phyloP scores from a whole-genome alignment of 2,329 filamentous ascomycete species.

The Colletotrichum neosansevieriae region DNA sequence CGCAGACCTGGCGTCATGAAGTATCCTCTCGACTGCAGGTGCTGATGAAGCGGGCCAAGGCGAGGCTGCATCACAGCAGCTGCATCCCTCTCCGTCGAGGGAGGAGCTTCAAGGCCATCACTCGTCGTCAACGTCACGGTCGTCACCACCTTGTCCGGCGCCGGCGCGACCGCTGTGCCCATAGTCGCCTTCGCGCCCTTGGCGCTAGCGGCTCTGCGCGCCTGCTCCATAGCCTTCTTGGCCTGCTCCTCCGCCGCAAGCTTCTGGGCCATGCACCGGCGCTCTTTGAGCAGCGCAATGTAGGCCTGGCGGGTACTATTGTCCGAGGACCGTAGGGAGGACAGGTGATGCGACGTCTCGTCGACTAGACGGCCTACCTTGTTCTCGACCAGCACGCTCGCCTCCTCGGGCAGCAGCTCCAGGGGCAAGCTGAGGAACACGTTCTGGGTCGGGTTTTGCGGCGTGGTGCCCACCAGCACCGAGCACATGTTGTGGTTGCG shows the following conservation, averaged over 20 bases:
- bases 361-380: constrained; percentile 84
- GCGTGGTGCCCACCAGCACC: constrained; percentile 86
- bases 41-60: constrained; percentile 75
- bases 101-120: constrained; percentile 45
- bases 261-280: constrained; percentile 57
- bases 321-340: constrained; percentile 70
- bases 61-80: constrained; percentile 37
- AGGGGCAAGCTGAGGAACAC: constrained; percentile 90
- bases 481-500: constrained; percentile 86
- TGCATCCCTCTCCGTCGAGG: constrained; percentile 35
- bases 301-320: constrained; percentile 72
- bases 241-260: constrained; percentile 55
- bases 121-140: constrained; percentile 54
- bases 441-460: constrained; percentile 94
- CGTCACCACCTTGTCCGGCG: constrained; percentile 42
- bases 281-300: constrained; percentile 65
- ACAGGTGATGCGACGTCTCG: constrained; percentile 77
- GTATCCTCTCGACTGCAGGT: constrained; percentile 83
- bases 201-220: constrained; percentile 43
- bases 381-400: constrained; percentile 81
- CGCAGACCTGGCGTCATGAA: constrained; percentile 92
- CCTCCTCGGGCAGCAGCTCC: constrained; percentile 93
- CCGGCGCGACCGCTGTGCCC: not conserved
- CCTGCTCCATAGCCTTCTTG: constrained; percentile 49
- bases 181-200: not conserved